Percentiles rank a stretch among this genome's conserved stretches.
These are phyloP conservation scores for Pseudocercospora macadamiae DNA, from an alignment of 2,329 filamentous ascomycete species.

Conservation along the genomic window DNA sequence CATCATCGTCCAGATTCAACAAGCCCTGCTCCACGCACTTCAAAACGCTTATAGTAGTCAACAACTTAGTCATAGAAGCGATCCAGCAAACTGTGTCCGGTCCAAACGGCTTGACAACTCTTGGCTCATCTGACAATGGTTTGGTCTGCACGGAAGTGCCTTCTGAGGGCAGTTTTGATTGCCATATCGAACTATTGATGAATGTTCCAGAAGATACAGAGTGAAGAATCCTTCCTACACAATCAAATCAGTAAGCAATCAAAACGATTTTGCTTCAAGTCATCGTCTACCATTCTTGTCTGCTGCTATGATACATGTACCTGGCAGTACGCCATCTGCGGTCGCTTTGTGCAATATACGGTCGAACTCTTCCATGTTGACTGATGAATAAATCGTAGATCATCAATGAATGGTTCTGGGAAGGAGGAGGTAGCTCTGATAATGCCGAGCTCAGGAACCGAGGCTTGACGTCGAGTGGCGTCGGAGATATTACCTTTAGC, in stretches of 20 bases:
- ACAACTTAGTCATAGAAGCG: slow-evolving; percentile 46
- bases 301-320: slow-evolving; percentile 8
- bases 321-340: background rate
- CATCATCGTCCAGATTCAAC: slow-evolving; percentile 50
- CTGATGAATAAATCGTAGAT: background rate
- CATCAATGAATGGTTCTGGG: too few species aligned
- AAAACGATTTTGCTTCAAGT: too few species aligned
- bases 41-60: slow-evolving; percentile 56
- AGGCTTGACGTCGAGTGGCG: too few species aligned
- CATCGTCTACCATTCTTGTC: slow-evolving; percentile 11
- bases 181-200: slow-evolving; percentile 11
- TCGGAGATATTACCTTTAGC: too few species aligned
- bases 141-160: background rate
- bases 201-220: slow-evolving; percentile 2
- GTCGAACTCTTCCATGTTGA: slow-evolving; percentile 1
- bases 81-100: slow-evolving; percentile 22
- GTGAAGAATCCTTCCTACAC: slow-evolving; percentile 9
- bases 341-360: background rate
- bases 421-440: too few species aligned
- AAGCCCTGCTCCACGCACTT: slow-evolving; percentile 58
- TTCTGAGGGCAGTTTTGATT: background rate
- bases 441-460: too few species aligned
- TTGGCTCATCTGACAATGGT: background rate
- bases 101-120: background rate
- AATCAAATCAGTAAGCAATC: background rate